These are phyloP conservation scores for Gossypium ekmanianum DNA, from an alignment of 345 rosid species.

Conservation along the genomic window DNA sequence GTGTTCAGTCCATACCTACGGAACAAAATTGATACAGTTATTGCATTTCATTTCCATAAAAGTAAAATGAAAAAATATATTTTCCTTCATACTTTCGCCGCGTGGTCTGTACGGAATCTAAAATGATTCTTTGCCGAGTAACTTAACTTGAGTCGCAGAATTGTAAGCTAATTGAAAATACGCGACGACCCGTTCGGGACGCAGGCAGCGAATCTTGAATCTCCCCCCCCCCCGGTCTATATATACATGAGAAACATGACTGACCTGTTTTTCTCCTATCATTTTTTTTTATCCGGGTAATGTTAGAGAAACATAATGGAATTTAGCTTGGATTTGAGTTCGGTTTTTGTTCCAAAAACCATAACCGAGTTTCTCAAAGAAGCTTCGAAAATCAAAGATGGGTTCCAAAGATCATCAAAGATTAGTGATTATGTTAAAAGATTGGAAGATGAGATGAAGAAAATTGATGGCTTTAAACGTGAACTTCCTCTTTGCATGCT, in stretches of 20 bases:
- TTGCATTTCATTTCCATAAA: neutral
- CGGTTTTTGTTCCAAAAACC: neutral
- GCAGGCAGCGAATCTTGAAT: constrained; percentile 39
- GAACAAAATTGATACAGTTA: too few relatives aligned
- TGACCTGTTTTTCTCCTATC: constrained; percentile 16
- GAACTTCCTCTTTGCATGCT: neutral
- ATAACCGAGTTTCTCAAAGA: neutral
- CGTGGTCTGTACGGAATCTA: constrained; percentile 31
- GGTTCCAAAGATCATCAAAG: neutral
- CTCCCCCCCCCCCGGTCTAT: constrained; percentile 23
- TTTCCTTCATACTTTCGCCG: constrained; percentile 42
- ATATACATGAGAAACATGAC: constrained; percentile 16
- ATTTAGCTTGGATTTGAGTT: constrained; percentile 41
- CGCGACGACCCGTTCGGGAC: constrained; percentile 32
- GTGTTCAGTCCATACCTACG: too few relatives aligned
- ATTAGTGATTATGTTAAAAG: neutral
- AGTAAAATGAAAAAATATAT: neutral
- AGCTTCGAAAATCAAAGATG: neutral
- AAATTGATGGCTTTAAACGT: neutral
- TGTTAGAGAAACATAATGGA: constrained; percentile 13
- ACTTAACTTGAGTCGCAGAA: neutral
- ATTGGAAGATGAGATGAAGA: neutral
- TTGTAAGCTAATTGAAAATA: constrained; percentile 7
- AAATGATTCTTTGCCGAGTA: constrained; percentile 25
- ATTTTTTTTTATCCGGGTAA: constrained; percentile 26